These are phyloP conservation scores for Colletotrichum melonis DNA, from an alignment of 2,329 filamentous ascomycete genomes.

Conservation along the genomic window DNA sequence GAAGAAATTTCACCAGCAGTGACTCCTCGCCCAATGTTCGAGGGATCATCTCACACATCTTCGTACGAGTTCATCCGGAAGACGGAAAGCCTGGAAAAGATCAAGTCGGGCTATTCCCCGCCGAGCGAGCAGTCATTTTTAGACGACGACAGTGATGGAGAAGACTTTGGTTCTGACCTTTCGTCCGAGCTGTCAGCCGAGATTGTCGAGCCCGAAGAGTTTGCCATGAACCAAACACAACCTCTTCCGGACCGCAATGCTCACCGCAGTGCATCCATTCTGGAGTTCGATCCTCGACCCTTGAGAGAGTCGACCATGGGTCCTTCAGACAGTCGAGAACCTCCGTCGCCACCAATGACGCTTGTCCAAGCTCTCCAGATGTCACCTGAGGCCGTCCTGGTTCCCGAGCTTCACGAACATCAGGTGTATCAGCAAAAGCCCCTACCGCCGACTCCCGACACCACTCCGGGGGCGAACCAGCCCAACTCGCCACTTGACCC, in stretches of 20 bases:
- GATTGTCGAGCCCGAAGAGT: slow-evolving; percentile 43
- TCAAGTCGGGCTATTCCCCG: slow-evolving; percentile 48
- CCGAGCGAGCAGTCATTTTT: slow-evolving; percentile 55
- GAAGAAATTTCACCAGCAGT: slow-evolving; percentile 42
- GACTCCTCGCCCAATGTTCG: slow-evolving; percentile 37
- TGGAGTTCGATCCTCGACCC: slow-evolving; percentile 20
- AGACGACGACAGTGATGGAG: slow-evolving; percentile 56
- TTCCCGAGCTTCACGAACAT: slow-evolving; percentile 53
- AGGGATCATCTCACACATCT: slow-evolving; percentile 6
- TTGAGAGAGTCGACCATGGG: slow-evolving; percentile 20
- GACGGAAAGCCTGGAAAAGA: slow-evolving; percentile 62
- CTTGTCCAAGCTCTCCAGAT: slow-evolving; percentile 59
- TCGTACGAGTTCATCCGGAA: slow-evolving; percentile 68
- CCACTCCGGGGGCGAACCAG: slow-evolving; percentile 56
- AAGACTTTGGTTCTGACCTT: slow-evolving; percentile 65
- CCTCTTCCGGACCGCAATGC: background rate
- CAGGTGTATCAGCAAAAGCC: slow-evolving; percentile 57
- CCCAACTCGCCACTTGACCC: slow-evolving; percentile 46
- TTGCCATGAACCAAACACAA: slow-evolving; percentile 34
- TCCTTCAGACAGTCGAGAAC: slow-evolving; percentile 18
- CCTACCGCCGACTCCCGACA: slow-evolving; percentile 61
- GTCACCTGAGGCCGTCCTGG: slow-evolving; percentile 50
- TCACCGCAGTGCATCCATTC: slow-evolving; percentile 21
- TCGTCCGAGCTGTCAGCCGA: slow-evolving; percentile 72
- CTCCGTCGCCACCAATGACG: slow-evolving; percentile 59